A percentile compares a stretch with the other conserved stretches of the same genome.
phyloP scores from a whole-genome alignment of 2,329 filamentous ascomycete genomes.

The Clonostachys solani region DNA sequence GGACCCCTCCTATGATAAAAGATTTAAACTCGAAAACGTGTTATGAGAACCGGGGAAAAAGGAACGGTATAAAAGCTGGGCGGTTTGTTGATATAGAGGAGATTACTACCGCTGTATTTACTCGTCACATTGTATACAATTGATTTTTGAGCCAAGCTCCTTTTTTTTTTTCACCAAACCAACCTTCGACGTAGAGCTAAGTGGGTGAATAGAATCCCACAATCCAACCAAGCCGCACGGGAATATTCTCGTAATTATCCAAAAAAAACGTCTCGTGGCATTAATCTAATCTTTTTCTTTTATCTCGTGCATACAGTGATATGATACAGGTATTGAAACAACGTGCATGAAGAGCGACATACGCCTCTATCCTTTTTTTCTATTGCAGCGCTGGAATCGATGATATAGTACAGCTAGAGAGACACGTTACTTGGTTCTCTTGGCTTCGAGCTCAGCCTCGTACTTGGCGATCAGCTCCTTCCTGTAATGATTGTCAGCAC shows the following conservation, averaged over 20 bases:
- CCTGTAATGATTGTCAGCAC: conserved; percentile 23
- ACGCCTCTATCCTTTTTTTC: background rate
- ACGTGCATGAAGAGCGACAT: background rate
- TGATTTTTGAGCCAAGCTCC: background rate
- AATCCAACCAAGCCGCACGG: too few species aligned
- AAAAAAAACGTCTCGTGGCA: too few species aligned
- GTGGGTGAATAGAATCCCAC: too few species aligned
- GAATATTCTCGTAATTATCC: too few species aligned
- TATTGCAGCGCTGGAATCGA: background rate
- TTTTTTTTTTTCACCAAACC: background rate
- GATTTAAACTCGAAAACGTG: too few species aligned
- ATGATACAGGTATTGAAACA: too few species aligned
- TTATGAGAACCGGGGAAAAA: too few species aligned
- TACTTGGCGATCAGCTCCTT: conserved; percentile 57
- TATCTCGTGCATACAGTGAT: too few species aligned
- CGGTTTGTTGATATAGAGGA: background rate
- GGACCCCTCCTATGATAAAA: background rate
- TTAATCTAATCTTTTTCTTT: too few species aligned
- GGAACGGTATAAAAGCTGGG: too few species aligned
- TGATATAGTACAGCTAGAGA: too few species aligned
- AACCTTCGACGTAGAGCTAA: too few species aligned
- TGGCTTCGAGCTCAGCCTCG: conserved; percentile 53
- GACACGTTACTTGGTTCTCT: conserved; percentile 43
- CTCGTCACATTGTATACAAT: background rate
- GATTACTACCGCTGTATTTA: background rate